Percentiles rank a stretch among this genome's conserved stretches.
phyloP scores from a whole-genome alignment of 2,329 filamentous ascomycete species.

The Annulohypoxylon truncatum region DNA sequence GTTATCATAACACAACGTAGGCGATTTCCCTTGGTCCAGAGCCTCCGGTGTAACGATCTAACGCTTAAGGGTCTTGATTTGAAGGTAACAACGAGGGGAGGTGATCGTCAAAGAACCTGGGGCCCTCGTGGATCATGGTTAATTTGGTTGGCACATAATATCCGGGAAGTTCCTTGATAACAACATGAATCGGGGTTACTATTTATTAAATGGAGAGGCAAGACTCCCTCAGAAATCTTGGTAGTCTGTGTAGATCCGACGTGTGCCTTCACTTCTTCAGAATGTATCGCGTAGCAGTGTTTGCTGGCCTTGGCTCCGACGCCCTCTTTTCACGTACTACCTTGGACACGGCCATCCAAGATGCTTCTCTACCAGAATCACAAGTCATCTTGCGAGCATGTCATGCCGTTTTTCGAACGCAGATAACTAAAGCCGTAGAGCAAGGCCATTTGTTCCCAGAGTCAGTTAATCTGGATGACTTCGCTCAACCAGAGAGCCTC shows the following conservation, averaged over 20 bases:
- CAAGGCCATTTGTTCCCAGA: background rate
- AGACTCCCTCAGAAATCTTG: background rate
- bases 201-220: background rate
- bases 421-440: background rate
- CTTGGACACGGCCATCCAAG: background rate
- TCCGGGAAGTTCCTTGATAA: background rate
- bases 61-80: no score
- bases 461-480: background rate
- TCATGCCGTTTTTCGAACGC: background rate
- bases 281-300: constrained; percentile 1
- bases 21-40: background rate
- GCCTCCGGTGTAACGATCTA: no score
- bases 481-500: background rate
- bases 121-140: no score
- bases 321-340: background rate
- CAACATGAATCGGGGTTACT: background rate
- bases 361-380: background rate
- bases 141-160: no score
- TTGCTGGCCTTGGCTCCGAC: background rate
- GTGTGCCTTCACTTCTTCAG: background rate
- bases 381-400: constrained; percentile 1
- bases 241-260: background rate
- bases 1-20: background rate
- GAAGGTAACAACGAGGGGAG: no score
- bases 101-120: no score